A percentile compares a stretch with the other conserved stretches of the same genome.
Evolutionary conservation across 179 eudicot species (phyloP).

Genomic region (Corrigiola litoralis): DNA sequence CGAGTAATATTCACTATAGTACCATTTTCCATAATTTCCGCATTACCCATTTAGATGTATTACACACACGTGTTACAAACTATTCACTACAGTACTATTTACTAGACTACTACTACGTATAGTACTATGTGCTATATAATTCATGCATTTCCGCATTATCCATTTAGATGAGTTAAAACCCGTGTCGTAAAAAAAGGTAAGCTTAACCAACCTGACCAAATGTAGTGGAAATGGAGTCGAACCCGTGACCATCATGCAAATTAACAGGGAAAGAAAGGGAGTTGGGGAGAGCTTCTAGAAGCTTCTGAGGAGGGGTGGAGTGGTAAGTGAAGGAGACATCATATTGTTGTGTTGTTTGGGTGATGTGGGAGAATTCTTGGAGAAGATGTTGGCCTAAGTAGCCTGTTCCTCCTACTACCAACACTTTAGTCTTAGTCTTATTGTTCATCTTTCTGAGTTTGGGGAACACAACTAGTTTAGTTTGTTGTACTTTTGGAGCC

Average conservation of each 20-base stretch:
- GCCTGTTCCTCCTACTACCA: slow-evolving; percentile 80
- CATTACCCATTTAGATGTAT: too few relatives aligned
- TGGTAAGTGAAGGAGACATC: slow-evolving; percentile 64
- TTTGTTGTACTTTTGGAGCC: too few relatives aligned
- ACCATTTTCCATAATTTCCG: too few relatives aligned
- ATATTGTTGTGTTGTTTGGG: slow-evolving; percentile 13
- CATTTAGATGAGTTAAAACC: too few relatives aligned
- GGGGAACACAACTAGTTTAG: too few relatives aligned
- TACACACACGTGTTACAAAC: too few relatives aligned
- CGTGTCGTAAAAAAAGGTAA: too few relatives aligned
- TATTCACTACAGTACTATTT: too few relatives aligned
- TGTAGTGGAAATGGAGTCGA: slow-evolving; percentile 42
- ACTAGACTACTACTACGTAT: too few relatives aligned
- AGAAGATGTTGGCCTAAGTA: slow-evolving; percentile 83
- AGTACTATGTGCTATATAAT: too few relatives aligned
- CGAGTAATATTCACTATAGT: too few relatives aligned
- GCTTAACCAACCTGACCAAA: slow-evolving; percentile 98
- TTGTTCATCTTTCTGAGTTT: background rate
- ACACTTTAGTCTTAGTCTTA: slow-evolving; percentile 46
- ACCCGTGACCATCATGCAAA: slow-evolving; percentile 49
- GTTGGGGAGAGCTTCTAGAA: slow-evolving; percentile 50
- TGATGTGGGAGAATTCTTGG: slow-evolving; percentile 31
- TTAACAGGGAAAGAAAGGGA: slow-evolving; percentile 57
- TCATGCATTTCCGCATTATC: too few relatives aligned
- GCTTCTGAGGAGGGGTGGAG: slow-evolving; percentile 50